Evolutionary conservation across 441 rosid species (phyloP).

Genomic region (Jatropha podagrica): DNA sequence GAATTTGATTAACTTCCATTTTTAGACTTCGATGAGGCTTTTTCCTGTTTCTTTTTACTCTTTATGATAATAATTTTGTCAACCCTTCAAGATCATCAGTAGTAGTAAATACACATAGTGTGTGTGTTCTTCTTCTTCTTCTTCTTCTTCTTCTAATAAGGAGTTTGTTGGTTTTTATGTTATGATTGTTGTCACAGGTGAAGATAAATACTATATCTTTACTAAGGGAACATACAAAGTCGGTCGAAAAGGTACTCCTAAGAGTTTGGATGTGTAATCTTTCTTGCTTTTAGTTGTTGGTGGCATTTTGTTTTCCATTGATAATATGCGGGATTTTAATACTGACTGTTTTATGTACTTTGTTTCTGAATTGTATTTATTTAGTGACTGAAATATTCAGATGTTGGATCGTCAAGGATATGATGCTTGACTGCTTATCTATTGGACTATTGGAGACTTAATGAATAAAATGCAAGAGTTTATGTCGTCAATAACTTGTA

Average conservation of each 20-base stretch:
- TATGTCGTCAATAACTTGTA: not conserved
- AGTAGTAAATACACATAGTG: not conserved
- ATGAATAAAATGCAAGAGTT: not conserved
- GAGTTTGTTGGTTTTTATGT: not conserved
- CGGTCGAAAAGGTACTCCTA: slow-evolving; percentile 71
- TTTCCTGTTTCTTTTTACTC: not conserved
- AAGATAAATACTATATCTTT: slow-evolving; percentile 72
- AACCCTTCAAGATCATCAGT: not conserved
- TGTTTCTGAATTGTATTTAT: not conserved
- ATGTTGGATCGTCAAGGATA: not conserved
- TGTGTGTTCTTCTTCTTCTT: not conserved
- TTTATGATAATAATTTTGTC: not conserved
- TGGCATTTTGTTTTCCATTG: not conserved
- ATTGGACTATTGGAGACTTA: not conserved
- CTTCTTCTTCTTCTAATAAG: not conserved
- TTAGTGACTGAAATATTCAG: not conserved
- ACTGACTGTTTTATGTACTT: not conserved
- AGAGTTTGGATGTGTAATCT: not conserved
- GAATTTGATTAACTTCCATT: not conserved
- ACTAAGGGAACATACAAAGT: slow-evolving; percentile 64
- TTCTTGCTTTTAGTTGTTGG: not conserved
- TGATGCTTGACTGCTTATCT: not conserved
- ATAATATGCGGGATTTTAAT: not conserved
- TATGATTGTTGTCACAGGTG: slow-evolving; percentile 46
- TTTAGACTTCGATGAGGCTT: not conserved